Conservation (phyloP, 345 rosid species). For the Lepidium didymum region DNA sequence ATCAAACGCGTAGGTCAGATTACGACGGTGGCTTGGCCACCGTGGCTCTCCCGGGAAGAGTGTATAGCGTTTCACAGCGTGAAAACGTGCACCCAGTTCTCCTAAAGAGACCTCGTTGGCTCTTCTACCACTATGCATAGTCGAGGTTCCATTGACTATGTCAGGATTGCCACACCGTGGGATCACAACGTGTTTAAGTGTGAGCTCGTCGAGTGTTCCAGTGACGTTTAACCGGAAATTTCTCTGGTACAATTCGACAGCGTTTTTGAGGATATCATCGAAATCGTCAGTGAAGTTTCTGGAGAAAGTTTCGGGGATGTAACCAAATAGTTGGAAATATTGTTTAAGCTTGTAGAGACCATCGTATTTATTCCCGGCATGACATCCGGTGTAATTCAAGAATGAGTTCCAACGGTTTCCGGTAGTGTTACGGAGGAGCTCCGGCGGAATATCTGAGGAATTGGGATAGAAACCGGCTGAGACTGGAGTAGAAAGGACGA, state of each 20-base stretch:
- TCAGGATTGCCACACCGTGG: constrained; percentile 92
- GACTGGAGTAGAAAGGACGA: constrained; percentile 3
- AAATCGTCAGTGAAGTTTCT: constrained; percentile 61
- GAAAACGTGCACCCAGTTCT: constrained; percentile 22
- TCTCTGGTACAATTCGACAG: constrained; percentile 59
- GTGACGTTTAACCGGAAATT: constrained; percentile 68
- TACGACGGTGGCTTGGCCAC: constrained; percentile 45
- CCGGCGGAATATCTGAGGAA: constrained; percentile 12
- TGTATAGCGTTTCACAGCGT: constrained; percentile 51
- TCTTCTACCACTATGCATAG: constrained; percentile 55
- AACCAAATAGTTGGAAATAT: constrained; percentile 30
- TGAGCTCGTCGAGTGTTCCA: constrained; percentile 60
- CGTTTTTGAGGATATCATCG: constrained; percentile 52
- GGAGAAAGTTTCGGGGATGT: constrained; percentile 13
- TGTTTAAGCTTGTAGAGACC: constrained; percentile 26
- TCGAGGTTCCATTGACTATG: constrained; percentile 66
- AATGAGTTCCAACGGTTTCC: constrained; percentile 20
- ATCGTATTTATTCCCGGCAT: constrained; percentile 10
- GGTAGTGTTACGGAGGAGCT: constrained; percentile 7
- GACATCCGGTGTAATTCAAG: constrained; percentile 27
- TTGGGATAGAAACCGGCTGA: constrained; percentile 27
- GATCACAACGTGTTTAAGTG: constrained; percentile 44
- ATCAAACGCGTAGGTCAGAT: constrained; percentile 60
- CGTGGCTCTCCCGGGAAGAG: constrained; percentile 64
- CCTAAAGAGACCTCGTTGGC: constrained; percentile 21